Evolutionary conservation across 495 filamentous ascomycete species (phyloP).

Genomic region (Penicillium steckii): DNA sequence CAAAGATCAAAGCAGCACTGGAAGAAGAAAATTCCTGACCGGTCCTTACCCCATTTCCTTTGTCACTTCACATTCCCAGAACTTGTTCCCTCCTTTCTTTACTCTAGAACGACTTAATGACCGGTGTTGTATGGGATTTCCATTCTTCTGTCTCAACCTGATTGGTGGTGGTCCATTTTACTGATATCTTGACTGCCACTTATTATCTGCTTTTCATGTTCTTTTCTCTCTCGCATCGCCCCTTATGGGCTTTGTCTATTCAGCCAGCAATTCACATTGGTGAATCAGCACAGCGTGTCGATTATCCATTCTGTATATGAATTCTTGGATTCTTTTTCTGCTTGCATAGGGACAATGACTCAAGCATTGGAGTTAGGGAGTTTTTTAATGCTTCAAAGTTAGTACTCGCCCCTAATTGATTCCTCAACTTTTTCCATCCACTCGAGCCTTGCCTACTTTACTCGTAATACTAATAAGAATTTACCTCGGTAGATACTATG

Average conservation of each 20-base stretch:
- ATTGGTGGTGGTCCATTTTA: conserved; percentile 18
- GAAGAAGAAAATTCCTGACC: conserved; percentile 47
- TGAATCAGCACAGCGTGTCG: conserved; percentile 23
- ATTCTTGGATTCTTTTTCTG: conserved; percentile 4
- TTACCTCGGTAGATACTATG: too few relatives aligned
- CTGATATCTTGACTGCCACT: conserved; percentile 16
- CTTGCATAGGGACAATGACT: conserved; percentile 11
- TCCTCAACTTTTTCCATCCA: too few relatives aligned
- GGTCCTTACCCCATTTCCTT: conserved; percentile 18
- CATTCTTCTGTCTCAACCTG: conserved; percentile 7
- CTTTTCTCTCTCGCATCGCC: conserved; percentile 9
- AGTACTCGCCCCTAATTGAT: neutral
- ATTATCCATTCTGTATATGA: conserved; percentile 22
- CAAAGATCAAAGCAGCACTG: conserved; percentile 60
- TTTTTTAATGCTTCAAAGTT: neutral
- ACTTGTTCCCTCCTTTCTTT: conserved; percentile 3
- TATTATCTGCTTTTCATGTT: conserved; percentile 8
- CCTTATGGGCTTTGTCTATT: conserved; percentile 6
- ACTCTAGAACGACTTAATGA: conserved; percentile 29
- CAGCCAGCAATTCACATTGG: neutral
- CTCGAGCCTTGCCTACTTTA: too few relatives aligned
- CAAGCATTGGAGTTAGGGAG: conserved; percentile 15
- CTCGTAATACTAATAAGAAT: too few relatives aligned
- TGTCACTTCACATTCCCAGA: conserved; percentile 18
- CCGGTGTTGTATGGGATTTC: conserved; percentile 24